Base-by-base conservation (phyloP, 1,139 yeast species). In the Protomyces lactucae-debilis region DNA sequence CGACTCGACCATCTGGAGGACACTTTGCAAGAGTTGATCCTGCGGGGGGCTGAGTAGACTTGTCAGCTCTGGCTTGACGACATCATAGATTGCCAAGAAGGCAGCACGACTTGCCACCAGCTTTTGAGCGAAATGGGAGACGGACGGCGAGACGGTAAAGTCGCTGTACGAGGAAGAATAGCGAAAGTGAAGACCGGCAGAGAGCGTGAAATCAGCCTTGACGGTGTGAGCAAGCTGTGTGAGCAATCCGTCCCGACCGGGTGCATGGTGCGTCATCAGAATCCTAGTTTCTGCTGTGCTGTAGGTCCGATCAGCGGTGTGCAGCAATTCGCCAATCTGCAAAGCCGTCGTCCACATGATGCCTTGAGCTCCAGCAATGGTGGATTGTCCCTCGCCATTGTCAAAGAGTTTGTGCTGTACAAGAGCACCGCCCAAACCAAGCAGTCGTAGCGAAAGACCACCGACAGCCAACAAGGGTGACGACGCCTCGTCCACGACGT, bases 91-190 rank as follows among this genome's bases (percentile, higher is more conserved):
- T 52, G 83, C 85, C 39, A 86, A 85, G 64, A 87, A 77, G 69
- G 85, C 85, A 69, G 80, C 79, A 64, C 89, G 78, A 10, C 88
- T 80, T 48, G 85, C 80, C n/a, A 83, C 82, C 68, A 85, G 83
- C 71, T 84, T 84, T 45, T 80, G 77, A 67, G 86, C 79, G 75
- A 85, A 87, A 68, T 82, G 81, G 70, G 85, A 89, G 71, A 85
- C 82, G 60, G 82, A 79, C 67, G 90, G 79, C 73, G 86, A 79
- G 69, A 85, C 79, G 54, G 88, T 83, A 75, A 84, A 79, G 68
- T 86, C 91, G 72, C 86, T 87, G 70, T 85, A 87, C 70, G 87
- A 82, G 0, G 88, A 82, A 1, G 88, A 87, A 72, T 86, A 86
- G 65, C 87, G 78, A 74, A 86, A 86, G 71, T 87, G 93, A 53